phyloP scores from a whole-genome alignment of 768 basidiomycete species.

The Lentinula edodes region DNA sequence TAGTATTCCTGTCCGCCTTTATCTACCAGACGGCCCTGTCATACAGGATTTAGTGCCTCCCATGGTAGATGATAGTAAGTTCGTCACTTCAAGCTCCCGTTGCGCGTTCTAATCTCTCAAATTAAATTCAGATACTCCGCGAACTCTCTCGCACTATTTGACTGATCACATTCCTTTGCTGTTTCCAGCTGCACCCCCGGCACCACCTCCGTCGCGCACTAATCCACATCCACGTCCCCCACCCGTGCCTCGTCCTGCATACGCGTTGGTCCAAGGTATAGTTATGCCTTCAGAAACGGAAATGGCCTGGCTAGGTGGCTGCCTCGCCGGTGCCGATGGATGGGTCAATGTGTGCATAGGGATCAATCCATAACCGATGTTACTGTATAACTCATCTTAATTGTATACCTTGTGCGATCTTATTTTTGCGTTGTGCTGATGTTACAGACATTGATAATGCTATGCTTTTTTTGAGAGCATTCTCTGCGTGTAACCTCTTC shows the following conservation, averaged over 20 bases:
- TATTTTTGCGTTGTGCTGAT: neutral
- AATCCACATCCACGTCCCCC: conserved; percentile 32
- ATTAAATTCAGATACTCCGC: conserved; percentile 56
- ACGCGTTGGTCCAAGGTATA: conserved; percentile 82
- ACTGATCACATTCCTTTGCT: conserved; percentile 73
- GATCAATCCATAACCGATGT: conserved; percentile 24
- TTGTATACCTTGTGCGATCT: neutral
- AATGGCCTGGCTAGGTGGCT: conserved; percentile 91
- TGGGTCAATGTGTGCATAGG: conserved; percentile 91
- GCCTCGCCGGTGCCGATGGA: conserved; percentile 89
- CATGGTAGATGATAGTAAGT: conserved; percentile 66
- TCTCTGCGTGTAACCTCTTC: too few relatives aligned
- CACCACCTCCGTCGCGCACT: conserved; percentile 35
- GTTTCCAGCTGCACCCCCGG: conserved; percentile 52
- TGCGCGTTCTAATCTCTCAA: conserved; percentile 6
- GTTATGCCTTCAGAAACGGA: conserved; percentile 79
- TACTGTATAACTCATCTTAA: neutral
- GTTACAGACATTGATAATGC: neutral
- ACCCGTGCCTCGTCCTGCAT: conserved; percentile 52
- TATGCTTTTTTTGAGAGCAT: too few relatives aligned
- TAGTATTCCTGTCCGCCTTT: conserved; percentile 84
- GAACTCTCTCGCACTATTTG: conserved; percentile 67
- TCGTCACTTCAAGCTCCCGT: conserved; percentile 1
- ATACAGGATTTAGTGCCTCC: conserved; percentile 89
- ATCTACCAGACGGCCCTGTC: conserved; percentile 86